Evolutionary conservation across 495 filamentous ascomycete species (phyloP).

Genomic region (Trichocladium uniseriatum): DNA sequence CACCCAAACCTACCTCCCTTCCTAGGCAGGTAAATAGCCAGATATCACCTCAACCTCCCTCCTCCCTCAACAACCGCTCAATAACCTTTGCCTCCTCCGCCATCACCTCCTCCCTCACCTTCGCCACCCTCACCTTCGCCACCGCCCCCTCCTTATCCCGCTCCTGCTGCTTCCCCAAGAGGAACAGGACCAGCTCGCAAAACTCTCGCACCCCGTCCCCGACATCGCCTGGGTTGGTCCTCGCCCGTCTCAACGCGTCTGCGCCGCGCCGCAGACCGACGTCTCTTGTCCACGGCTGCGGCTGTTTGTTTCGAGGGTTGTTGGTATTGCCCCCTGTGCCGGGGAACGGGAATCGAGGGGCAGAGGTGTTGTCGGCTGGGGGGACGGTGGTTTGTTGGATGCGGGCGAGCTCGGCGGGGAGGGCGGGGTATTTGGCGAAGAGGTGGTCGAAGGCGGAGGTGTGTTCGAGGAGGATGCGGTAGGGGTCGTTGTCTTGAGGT

Average conservation of each 20-base stretch:
- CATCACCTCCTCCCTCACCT: constrained; percentile 23
- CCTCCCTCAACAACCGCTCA: constrained; percentile 27
- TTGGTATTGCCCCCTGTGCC: not conserved
- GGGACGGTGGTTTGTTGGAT: constrained; percentile 45
- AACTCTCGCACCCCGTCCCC: constrained; percentile 42
- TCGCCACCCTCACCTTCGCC: too few relatives aligned
- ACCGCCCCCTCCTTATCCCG: constrained; percentile 8
- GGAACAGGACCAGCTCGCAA: constrained; percentile 32
- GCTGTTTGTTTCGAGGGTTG: not conserved
- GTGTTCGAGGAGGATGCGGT: constrained; percentile 31
- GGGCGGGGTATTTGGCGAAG: constrained; percentile 43
- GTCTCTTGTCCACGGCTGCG: constrained; percentile 31
- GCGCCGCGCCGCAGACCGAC: constrained; percentile 31
- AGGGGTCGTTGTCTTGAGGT: constrained; percentile 22
- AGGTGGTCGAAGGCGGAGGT: constrained; percentile 41
- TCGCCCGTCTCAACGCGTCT: constrained; percentile 26
- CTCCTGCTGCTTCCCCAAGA: constrained; percentile 18
- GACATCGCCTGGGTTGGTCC: constrained; percentile 26
- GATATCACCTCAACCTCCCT: constrained; percentile 10
- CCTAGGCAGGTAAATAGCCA: too few relatives aligned
- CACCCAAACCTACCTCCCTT: not conserved
- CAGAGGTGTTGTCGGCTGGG: constrained; percentile 14
- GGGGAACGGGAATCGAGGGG: not conserved
- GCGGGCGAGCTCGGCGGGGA: constrained; percentile 40
- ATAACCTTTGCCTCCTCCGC: constrained; percentile 29